Conservation (phyloP, 805 yeast genomes). For the Kazachstania taianensis region DNA sequence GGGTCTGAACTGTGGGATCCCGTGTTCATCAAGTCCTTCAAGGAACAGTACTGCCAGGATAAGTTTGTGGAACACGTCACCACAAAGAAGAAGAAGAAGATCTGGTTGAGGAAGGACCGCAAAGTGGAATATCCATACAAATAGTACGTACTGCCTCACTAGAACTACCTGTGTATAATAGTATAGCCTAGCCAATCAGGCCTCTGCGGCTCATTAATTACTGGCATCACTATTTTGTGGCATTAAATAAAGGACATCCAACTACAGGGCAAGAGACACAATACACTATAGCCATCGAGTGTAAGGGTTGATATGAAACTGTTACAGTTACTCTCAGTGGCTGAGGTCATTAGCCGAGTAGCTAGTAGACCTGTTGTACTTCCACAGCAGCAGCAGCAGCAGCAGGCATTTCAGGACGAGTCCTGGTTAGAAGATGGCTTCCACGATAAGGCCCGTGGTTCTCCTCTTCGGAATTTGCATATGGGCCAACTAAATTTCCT, state of each 20-base stretch:
- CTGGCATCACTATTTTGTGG: too few species aligned
- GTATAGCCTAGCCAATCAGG: too few species aligned
- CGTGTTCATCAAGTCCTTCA: conserved; percentile 62
- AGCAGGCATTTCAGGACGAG: neutral
- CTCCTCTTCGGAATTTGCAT: conserved; percentile 35
- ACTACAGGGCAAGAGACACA: too few species aligned
- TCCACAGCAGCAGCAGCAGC: neutral
- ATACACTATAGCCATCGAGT: too few species aligned
- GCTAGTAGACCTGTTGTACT: neutral
- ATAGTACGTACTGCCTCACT: conserved; percentile 5
- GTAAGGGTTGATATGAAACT: too few species aligned
- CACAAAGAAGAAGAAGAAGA: conserved; percentile 76
- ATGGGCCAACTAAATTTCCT: conserved; percentile 74
- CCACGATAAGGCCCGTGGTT: neutral
- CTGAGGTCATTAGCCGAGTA: too few species aligned
- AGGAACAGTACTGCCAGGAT: conserved; percentile 60
- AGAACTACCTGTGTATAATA: too few species aligned
- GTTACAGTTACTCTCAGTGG: too few species aligned
- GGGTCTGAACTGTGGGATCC: conserved; percentile 99
- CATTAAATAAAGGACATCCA: too few species aligned
- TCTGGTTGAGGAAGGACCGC: conserved; percentile 85
- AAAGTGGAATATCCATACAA: conserved; percentile 81
- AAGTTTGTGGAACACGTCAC: conserved; percentile 76
- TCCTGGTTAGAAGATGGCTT: neutral
- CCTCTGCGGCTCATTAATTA: too few species aligned